phyloP scores from a whole-genome alignment of 192 early-diverging fungal genomes.

The Spinellus fusiger region DNA sequence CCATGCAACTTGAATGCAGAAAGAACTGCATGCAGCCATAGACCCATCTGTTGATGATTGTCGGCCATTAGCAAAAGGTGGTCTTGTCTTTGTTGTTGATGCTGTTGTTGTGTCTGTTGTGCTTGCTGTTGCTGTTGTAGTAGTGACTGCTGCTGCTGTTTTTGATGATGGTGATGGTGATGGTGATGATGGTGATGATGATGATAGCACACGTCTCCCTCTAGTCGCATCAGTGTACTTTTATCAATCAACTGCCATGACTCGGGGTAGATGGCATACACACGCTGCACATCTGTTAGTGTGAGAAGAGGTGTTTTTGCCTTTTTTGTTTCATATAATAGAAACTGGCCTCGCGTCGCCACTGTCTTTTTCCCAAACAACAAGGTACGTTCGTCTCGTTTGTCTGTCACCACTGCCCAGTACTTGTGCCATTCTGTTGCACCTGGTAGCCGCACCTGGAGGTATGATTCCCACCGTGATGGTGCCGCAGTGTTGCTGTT shows the following conservation, averaged over 20 bases:
- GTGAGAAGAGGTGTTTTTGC: conserved; percentile 43
- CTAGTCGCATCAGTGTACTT: conserved; percentile 30
- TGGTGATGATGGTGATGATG: conserved; percentile 1
- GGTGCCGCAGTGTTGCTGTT: conserved; percentile 38
- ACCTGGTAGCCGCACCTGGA: conserved; percentile 45
- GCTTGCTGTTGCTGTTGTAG: too few relatives aligned
- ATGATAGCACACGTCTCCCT: conserved; percentile 17
- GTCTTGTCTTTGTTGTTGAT: background rate
- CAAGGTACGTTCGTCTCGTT: conserved; percentile 40
- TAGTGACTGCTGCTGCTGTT: too few relatives aligned
- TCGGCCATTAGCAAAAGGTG: conserved; percentile 29
- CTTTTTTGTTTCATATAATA: conserved; percentile 45
- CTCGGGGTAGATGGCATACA: conserved; percentile 53
- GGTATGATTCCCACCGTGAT: conserved; percentile 35
- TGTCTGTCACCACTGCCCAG: conserved; percentile 45
- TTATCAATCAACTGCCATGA: conserved; percentile 30
- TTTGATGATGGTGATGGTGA: too few relatives aligned
- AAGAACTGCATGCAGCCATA: conserved; percentile 32
- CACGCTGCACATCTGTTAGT: conserved; percentile 42
- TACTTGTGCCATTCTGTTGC: conserved; percentile 40
- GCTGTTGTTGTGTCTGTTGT: conserved; percentile 1
- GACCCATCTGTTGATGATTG: conserved; percentile 23
- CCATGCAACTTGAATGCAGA: conserved; percentile 42
- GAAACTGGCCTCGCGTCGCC: conserved; percentile 36
- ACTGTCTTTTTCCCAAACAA: conserved; percentile 26